Conservation (phyloP, 805 yeast genomes). For the Priceomyces carsonii region DNA sequence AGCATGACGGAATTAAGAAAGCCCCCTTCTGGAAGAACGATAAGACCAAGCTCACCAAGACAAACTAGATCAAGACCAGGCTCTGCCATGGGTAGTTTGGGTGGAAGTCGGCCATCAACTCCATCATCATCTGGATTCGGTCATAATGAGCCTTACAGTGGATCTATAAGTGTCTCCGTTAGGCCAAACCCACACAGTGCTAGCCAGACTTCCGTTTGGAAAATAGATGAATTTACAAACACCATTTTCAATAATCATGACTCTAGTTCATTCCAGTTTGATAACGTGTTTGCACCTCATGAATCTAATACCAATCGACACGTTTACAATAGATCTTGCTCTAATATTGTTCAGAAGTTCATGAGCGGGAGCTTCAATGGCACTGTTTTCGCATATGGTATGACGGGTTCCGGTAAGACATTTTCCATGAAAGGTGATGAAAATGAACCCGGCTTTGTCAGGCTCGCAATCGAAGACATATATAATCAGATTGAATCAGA, state of each 20-base stretch:
- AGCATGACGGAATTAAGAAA: conserved; percentile 24
- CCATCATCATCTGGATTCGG: conserved; percentile 34
- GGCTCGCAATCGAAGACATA: conserved; percentile 61
- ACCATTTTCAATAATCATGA: conserved; percentile 52
- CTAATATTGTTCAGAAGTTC: conserved; percentile 53
- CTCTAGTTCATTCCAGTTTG: conserved; percentile 67
- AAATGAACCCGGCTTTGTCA: conserved; percentile 68
- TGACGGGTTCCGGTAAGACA: conserved; percentile 94
- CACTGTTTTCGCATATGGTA: conserved; percentile 90
- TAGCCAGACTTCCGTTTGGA: conserved; percentile 43
- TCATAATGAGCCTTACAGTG: conserved; percentile 52
- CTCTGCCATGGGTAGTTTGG: conserved; percentile 31
- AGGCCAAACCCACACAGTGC: conserved; percentile 67
- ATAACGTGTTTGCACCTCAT: conserved; percentile 69
- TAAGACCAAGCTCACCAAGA: conserved; percentile 33
- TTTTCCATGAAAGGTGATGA: conserved; percentile 78
- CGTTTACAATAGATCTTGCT: conserved; percentile 61
- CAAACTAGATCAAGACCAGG: conserved; percentile 30
- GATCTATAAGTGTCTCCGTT: conserved; percentile 73
- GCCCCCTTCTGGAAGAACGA: conserved; percentile 24
- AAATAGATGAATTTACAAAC: conserved; percentile 37
- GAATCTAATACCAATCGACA: conserved; percentile 46
- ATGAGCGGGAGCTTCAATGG: conserved; percentile 75
- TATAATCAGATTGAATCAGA: conserved; percentile 46
- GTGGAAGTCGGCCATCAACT: conserved; percentile 35